A percentile compares a stretch with the other conserved stretches of the same genome.
Conservation (phyloP, 164 flowering plant species). For the Dillenia turbinata region DNA sequence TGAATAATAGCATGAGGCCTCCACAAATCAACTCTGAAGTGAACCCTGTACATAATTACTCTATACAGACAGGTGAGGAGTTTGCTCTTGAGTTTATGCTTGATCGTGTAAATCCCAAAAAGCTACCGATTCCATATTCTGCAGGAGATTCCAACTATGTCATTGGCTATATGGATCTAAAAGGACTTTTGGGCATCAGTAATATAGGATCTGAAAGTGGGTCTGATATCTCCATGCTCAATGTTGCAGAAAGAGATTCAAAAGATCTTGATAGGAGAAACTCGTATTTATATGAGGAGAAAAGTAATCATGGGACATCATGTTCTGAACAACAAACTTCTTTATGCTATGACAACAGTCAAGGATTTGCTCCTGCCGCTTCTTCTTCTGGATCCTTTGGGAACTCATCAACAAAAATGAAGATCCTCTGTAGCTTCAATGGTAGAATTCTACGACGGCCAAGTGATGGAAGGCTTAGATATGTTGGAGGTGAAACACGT, state of each 20-base stretch:
- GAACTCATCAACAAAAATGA: slow-evolving; percentile 45
- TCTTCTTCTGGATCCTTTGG: slow-evolving; percentile 51
- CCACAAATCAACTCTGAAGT: slow-evolving; percentile 39
- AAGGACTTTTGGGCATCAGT: slow-evolving; percentile 50
- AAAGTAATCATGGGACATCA: slow-evolving; percentile 28
- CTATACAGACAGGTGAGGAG: slow-evolving; percentile 97
- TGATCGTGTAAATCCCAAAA: slow-evolving; percentile 55
- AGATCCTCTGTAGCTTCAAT: slow-evolving; percentile 88
- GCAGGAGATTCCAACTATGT: slow-evolving; percentile 31
- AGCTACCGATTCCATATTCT: slow-evolving; percentile 32
- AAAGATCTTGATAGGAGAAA: slow-evolving; percentile 43
- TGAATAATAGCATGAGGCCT: slow-evolving; percentile 41
- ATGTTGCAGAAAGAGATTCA: slow-evolving; percentile 29
- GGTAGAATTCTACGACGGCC: slow-evolving; percentile 86
- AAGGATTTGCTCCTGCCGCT: slow-evolving; percentile 17
- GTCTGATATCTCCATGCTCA: slow-evolving; percentile 45
- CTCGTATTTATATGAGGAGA: slow-evolving; percentile 32
- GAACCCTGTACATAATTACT: slow-evolving; percentile 61
- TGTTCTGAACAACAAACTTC: slow-evolving; percentile 31
- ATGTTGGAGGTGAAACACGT: slow-evolving; percentile 92
- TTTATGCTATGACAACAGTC: slow-evolving; percentile 37
- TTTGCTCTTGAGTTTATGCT: slow-evolving; percentile 87
- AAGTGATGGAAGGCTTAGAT: slow-evolving; percentile 85
- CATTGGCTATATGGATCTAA: slow-evolving; percentile 51
- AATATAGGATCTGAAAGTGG: slow-evolving; percentile 65